Base-by-base conservation (phyloP, 306 rosid species). In the Psophocarpus tetragonolobus region DNA sequence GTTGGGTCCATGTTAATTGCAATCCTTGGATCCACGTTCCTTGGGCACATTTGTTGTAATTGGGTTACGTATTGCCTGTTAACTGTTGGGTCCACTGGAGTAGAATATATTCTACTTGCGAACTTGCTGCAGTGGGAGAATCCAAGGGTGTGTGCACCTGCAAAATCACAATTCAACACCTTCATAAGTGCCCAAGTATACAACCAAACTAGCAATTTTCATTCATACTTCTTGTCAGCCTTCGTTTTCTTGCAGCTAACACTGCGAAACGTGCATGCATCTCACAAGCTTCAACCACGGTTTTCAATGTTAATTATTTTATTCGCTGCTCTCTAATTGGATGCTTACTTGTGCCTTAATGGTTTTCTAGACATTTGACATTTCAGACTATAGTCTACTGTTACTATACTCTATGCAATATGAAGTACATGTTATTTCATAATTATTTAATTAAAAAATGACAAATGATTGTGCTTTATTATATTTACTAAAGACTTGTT, bases 1-100 rank as follows among this genome's bases (percentile, higher is more conserved):
- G 44, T 82, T 48, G 96, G 97, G 86, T 92, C 97, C 96, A 92
- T 90, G 84, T 89, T 44, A 85, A 90, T 81, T 91, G 96, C 97
- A 48, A 89, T 86, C 3, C 42, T 38, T 13, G 94, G 89, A 44
- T 87, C 85, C 41, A 92, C 97, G 20, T 82, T 78, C 48, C 21
- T 80, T 0, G 94, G 97, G 75, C 96, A 92, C 92, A 80, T 79
- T 6, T 73, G 53, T 41, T 53, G 83, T 10, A 92, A 84, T 42
- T 83, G 83, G 20, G 11, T 0, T 9, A 84, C 90, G 8, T 90
- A 92, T 5, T 47, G 6, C 23, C 12, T 73, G 82, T 84, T 73
- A 48, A 92, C 0, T 5, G 92, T 66, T 3, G 88, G 90, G 86
- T 90, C 96, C 57, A 87, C 87, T 11, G 76, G 61, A 15, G 0